phyloP scores from a whole-genome alignment of 495 filamentous ascomycete genomes.

The Aspergillus funiculosus region DNA sequence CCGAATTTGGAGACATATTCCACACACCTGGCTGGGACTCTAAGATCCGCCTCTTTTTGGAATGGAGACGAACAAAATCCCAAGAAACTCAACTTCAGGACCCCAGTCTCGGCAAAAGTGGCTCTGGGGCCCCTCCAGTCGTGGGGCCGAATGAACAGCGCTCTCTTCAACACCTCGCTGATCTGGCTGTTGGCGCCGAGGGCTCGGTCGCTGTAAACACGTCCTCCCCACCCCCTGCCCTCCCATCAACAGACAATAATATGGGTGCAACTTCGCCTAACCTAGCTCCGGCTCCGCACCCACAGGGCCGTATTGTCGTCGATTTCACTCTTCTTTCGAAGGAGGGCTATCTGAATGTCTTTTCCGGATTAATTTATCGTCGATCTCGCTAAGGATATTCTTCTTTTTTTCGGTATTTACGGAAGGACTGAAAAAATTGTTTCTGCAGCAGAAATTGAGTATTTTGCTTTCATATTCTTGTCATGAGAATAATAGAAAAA shows the following conservation, averaged over 20 bases:
- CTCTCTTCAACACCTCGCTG: constrained; percentile 58
- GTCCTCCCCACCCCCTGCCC: constrained; percentile 31
- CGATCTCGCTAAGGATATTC: constrained; percentile 24
- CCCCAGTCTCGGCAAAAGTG: constrained; percentile 19
- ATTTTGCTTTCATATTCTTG: constrained; percentile 8
- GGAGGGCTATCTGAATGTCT: constrained; percentile 43
- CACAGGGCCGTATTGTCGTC: constrained; percentile 35
- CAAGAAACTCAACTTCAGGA: constrained; percentile 39
- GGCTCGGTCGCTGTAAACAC: constrained; percentile 35
- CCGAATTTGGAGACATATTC: constrained; percentile 39
- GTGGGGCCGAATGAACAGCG: constrained; percentile 46
- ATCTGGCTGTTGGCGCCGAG: constrained; percentile 51
- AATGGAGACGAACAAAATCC: constrained; percentile 38
- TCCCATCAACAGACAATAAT: constrained; percentile 27
- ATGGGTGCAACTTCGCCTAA: constrained; percentile 28
- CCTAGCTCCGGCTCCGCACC: constrained; percentile 23
- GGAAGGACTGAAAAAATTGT: no score
- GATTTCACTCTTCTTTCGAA: constrained; percentile 43
- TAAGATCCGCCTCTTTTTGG: constrained; percentile 45
- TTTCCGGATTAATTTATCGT: constrained; percentile 40
- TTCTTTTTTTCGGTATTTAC: not conserved
- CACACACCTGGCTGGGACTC: constrained; percentile 38
- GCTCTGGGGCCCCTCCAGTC: constrained; percentile 30
- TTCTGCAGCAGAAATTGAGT: no score
- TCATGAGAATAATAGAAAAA: constrained; percentile 1